Conservation (phyloP, 495 filamentous ascomycete genomes). For the Amniculicola lignicola region DNA sequence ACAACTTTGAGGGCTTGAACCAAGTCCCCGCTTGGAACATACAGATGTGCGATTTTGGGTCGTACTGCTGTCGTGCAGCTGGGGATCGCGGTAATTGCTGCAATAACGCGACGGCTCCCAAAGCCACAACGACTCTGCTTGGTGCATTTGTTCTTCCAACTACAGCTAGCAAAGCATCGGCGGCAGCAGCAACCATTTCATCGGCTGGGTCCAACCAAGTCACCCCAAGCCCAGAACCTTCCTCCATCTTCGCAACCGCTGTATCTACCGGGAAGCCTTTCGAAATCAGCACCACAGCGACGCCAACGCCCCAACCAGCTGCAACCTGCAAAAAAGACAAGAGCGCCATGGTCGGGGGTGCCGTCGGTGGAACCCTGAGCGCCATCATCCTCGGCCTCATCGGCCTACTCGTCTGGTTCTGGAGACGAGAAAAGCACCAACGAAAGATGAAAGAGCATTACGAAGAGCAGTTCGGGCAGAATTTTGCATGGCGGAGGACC, state of each 20-base stretch:
- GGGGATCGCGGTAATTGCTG: slow-evolving; percentile 20
- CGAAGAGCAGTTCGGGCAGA: slow-evolving; percentile 15
- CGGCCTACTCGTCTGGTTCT: slow-evolving; percentile 4
- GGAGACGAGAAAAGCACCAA: slow-evolving; percentile 9
- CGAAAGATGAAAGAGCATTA: slow-evolving; percentile 24
- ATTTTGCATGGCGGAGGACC: slow-evolving; percentile 3
- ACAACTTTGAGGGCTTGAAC: slow-evolving; percentile 11
- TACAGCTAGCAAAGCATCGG: background rate
- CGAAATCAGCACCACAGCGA: background rate
- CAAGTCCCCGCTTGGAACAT: slow-evolving; percentile 16
- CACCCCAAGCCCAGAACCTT: background rate
- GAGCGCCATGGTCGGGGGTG: slow-evolving; percentile 9
- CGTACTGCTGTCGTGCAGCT: slow-evolving; percentile 24
- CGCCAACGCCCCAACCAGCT: background rate
- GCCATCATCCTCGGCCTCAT: slow-evolving; percentile 2
- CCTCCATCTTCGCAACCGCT: slow-evolving; percentile 3
- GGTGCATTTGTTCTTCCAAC: slow-evolving; percentile 17
- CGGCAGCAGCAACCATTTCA: background rate
- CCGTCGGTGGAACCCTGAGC: slow-evolving; percentile 14
- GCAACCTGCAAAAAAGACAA: slow-evolving; percentile 7
- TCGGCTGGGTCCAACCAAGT: background rate
- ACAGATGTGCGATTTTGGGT: slow-evolving; percentile 24
- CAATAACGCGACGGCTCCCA: slow-evolving; percentile 14
- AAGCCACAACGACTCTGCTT: slow-evolving; percentile 6
- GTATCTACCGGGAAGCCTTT: background rate